Evolutionary conservation across 768 basidiomycete species (phyloP), one percentile per base, ranked within the genome.

Genomic region (Boletus pseudopeckii): DNA sequence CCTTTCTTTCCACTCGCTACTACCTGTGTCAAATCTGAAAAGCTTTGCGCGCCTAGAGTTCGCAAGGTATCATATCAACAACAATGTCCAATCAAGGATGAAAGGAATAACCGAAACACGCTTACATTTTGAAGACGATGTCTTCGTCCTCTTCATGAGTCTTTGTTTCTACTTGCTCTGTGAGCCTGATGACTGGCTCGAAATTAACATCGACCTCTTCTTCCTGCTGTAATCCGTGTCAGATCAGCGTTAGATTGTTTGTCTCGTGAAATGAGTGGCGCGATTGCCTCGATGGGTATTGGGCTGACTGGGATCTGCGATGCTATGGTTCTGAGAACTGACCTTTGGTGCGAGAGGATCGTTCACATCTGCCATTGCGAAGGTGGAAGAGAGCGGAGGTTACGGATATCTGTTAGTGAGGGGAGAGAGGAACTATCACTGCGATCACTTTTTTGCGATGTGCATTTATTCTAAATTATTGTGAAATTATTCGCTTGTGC

Each of bases 1-100:
- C 33, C 97, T 77, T 76, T 99, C 97, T 72, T 99, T 99, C 97
- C 97, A 99, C 75, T 98, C 96, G 48, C 83, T 77, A 46, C 83
- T 77, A 33, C 66, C 72, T 55, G 80, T 70, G 62, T 88, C 88
- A 75, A 98, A 99, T 68, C 97, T 85, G 83, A 98, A 99, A 56
- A 99, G 83, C 77, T 98, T 98, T 64, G 97, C 88, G 64, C 96
- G 91, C 90, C 96, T 98, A 67, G 32, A 54, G 36, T 59, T 67
- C 46, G 71, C 65, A 46, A 58, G 57, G 45, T 48, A 48, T 54
- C 46, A 45, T 47, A 55, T 58, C 38, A 51, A 45, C 17, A 18
- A 45, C 36, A 36, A 24, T 32, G 48, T n/a, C 36, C 22, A n/a
- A 54, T 48, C 47, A 43, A 54, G 15, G 47, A 38, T n/a, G 38